A percentile compares a stretch with the other conserved stretches of the same genome.
These are phyloP conservation scores for Ceratocystis albifundus DNA, from an alignment of 2,329 filamentous ascomycete species.

Conservation along the genomic window DNA sequence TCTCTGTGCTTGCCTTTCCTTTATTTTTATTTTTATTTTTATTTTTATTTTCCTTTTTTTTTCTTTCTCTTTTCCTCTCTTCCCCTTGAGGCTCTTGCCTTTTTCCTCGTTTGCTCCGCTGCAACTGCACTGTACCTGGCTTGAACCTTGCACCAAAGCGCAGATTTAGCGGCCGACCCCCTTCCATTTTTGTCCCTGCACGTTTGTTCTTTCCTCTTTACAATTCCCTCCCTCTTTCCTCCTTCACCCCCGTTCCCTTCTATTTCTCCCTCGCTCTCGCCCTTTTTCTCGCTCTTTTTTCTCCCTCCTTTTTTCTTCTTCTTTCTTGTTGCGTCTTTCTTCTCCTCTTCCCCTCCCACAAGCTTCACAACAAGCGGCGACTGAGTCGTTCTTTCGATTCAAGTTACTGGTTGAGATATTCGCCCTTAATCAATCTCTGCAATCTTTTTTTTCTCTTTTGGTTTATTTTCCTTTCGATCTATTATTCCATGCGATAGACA, in stretches of 20 bases:
- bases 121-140: conserved; percentile 12
- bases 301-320: conserved; percentile 7
- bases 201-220: conserved; percentile 7
- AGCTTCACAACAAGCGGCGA: conserved; percentile 21
- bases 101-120: not conserved
- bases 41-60: not conserved
- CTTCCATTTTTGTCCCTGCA: conserved; percentile 16
- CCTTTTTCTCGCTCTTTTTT: conserved; percentile 6
- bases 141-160: conserved; percentile 9
- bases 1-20: not conserved
- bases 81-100: not conserved
- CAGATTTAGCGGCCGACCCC: conserved; percentile 12
- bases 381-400: conserved; percentile 21
- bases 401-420: conserved; percentile 16
- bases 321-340: not conserved
- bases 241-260: not conserved
- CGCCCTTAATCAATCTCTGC: conserved; percentile 6
- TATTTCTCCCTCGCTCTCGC: conserved; percentile 8
- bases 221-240: conserved; percentile 9
- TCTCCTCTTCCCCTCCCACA: conserved; percentile 10
- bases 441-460: not conserved
- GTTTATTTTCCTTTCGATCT: not conserved
- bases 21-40: too few species aligned
- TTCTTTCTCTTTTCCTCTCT: not conserved
- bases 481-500: not conserved